Conservation (phyloP, 2,329 filamentous ascomycete species). For the Juglanconis juglandina region DNA sequence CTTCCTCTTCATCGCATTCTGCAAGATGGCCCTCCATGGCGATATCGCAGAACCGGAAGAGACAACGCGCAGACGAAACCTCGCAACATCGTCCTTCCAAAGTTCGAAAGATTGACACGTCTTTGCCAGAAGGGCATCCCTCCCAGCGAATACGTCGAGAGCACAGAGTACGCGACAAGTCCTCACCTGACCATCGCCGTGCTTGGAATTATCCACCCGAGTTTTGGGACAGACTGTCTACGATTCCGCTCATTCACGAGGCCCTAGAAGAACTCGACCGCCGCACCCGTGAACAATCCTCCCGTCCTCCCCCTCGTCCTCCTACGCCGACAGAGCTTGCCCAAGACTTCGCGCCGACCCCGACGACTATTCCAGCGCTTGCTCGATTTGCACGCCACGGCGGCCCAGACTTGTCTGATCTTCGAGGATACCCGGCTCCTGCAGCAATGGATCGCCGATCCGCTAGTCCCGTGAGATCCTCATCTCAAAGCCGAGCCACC, state of each 20-base stretch:
- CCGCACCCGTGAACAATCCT: neutral
- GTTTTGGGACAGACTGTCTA: constrained; percentile 18
- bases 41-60: neutral
- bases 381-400: constrained; percentile 24
- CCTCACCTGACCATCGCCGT: neutral
- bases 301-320: neutral
- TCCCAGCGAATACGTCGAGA: constrained; percentile 1
- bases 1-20: too few species aligned
- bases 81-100: neutral
- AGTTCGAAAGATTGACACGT: neutral
- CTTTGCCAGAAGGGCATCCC: neutral
- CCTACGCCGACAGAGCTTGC: neutral
- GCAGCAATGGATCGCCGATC: neutral
- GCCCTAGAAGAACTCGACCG: constrained; percentile 13
- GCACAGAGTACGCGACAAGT: neutral
- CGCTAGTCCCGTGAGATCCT: constrained; percentile 15
- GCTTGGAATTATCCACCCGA: constrained; percentile 14
- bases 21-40: neutral
- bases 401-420: constrained; percentile 23
- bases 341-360: too few species aligned
- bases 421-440: constrained; percentile 19
- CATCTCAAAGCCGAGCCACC: constrained; percentile 16
- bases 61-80: too few species aligned
- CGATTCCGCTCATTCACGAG: constrained; percentile 1
- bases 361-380: neutral